Evolutionary conservation across 345 rosid species (phyloP), one percentile per base, ranked within the genome.

Genomic region (Microcos paniculata): DNA sequence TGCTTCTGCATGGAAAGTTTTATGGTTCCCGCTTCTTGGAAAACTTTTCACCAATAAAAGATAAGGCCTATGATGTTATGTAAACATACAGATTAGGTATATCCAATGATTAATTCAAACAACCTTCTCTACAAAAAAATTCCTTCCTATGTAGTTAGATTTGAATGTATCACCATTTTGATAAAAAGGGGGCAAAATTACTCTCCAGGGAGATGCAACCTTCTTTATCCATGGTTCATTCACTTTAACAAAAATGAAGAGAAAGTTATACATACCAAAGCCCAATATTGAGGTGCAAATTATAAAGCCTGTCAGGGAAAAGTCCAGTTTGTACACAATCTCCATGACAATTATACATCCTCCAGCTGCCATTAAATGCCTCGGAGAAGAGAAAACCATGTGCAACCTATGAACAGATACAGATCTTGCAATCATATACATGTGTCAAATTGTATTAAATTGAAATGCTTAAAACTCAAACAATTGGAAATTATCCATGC

Each of bases 381-480:
- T 87, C 28, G 98, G 99, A 16, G 99, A 96, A 72, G 99, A 96
- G 89, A 96, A 93, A 82, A 96, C 99, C 97, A 96, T 89, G 80
- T 93, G 98, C 88, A 96, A 81, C 87, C 98, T 96, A 75, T 78
- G 82, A 72, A 79, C 26, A 35, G 33, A 56, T 26, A 74, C 71
- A 82, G 59, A 1, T 38, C 33, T 26, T 55, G 57, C 53, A 67
- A 30, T 69, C 61, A 71, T 21, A 6, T 30, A 49, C 24, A 30
- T 8, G 56, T 67, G 14, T 68, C 3, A 30, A 8, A 30, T 19
- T 28, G 57, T 30, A 28, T 30, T 30, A 46, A 69, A 15, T 69
- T 0, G 16, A 69, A 69, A 16, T 28, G 18, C 6, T 31, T 45
- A 49, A 57, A 42, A 30, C 52, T 55, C n/a, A 55, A 52, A 70